Evolutionary conservation across 768 basidiomycete species (phyloP).

Genomic region (Hortiboletus campestris): DNA sequence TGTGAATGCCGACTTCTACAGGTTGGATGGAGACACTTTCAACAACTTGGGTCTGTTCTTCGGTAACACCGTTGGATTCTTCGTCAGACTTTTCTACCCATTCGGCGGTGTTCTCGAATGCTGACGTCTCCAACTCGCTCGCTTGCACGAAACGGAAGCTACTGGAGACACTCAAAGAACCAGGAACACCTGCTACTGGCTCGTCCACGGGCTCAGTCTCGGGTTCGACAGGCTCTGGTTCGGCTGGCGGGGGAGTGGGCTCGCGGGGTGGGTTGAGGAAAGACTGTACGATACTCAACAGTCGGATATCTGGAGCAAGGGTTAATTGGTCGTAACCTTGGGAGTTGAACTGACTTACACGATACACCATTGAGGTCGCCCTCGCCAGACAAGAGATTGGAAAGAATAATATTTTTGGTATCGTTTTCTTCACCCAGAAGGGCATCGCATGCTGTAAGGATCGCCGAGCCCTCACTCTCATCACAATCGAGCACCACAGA

Average conservation of each 20-base stretch:
- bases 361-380: constrained; percentile 62
- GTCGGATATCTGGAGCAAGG: constrained; percentile 51
- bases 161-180: constrained; percentile 39
- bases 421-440: constrained; percentile 58
- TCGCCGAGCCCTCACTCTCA: constrained; percentile 51
- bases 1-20: constrained; percentile 33
- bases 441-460: constrained; percentile 51
- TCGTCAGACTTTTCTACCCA: constrained; percentile 53
- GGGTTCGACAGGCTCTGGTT: constrained; percentile 29
- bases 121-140: constrained; percentile 65
- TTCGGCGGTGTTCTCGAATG: constrained; percentile 53
- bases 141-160: constrained; percentile 81
- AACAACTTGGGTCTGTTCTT: constrained; percentile 16
- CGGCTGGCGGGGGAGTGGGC: constrained; percentile 33
- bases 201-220: constrained; percentile 29
- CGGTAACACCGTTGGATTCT: constrained; percentile 14
- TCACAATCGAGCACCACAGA: constrained; percentile 43
- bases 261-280: constrained; percentile 49
- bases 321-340: constrained; percentile 2
- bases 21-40: constrained; percentile 14
- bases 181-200: constrained; percentile 43
- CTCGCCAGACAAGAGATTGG: constrained; percentile 53
- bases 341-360: constrained; percentile 45
- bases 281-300: constrained; percentile 55
- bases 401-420: constrained; percentile 48